Base-by-base conservation (phyloP, 2,329 filamentous ascomycete genomes). In the Stromatinia cepivora region DNA sequence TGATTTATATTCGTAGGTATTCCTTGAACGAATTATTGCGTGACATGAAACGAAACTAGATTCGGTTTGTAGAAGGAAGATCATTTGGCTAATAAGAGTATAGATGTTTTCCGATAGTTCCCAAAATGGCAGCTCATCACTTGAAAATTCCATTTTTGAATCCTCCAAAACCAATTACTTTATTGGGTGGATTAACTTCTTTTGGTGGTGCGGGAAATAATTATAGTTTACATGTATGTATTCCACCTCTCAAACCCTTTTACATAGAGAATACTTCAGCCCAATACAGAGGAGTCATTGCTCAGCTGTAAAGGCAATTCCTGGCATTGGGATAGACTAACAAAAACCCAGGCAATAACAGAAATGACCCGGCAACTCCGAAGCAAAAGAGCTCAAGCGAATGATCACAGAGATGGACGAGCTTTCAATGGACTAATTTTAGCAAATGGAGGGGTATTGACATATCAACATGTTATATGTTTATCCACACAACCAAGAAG, bases 151-250 rank as follows among this genome's bases (percentile, higher is more conserved):
- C 85, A 0, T 79, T 85, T 0, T 77, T 77, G 0, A 77, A 81
- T 1, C 75, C 81, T 1, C 42, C 78, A 2, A 88, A 86, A 71
- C 83, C 85, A 0, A 82, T 90, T 28, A 90, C 87, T 0, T 77
- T 91, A 0, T 81, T 91, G 0, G 89, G 89, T 0, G 89, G 89
- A 0, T 75, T 92, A 66, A 91, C 89, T 6, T 89, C 85, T 0
- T 91, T 91, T 70, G 89, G 89, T 0, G 89, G 89, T 0, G 89
- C 89, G 8, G 89, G 89, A 0, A 91, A 91, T 72, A 91, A 91
- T 67, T 91, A 91, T 70, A 89, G 87, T 0, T 87, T 90, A 84
- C 88, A 91, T 79, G 87, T 85, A 77, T 75, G 80, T n/a, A 54
- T 78, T 48, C 8, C 9, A 17, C 46, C 13, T 28, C 17, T 54